Conservation (phyloP, 768 basidiomycete species). For the Asterophora lycoperdoides region DNA sequence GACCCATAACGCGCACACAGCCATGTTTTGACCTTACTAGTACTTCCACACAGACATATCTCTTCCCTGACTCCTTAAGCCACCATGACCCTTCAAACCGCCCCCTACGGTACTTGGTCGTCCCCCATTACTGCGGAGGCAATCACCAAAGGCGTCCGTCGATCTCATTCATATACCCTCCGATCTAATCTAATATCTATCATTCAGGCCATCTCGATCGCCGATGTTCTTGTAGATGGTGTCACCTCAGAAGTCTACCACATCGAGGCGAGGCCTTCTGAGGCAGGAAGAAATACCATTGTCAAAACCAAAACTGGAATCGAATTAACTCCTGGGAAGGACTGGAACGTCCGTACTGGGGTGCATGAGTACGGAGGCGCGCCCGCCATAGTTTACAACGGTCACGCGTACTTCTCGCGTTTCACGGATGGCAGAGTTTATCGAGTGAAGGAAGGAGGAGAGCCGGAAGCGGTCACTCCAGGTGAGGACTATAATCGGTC, state of each 20-base stretch:
- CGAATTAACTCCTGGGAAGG: conserved; percentile 47
- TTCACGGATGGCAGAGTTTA: conserved; percentile 48
- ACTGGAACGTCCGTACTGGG: conserved; percentile 54
- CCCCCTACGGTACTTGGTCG: conserved; percentile 61
- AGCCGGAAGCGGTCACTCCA: conserved; percentile 54
- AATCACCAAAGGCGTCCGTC: conserved; percentile 39
- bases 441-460: conserved; percentile 24
- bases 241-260: conserved; percentile 44
- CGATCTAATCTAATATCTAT: conserved; percentile 9
- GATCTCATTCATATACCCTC: neutral
- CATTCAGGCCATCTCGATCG: conserved; percentile 30
- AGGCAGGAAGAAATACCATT: conserved; percentile 48
- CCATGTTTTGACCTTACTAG: too few species aligned
- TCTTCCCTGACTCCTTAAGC: too few species aligned
- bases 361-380: conserved; percentile 70
- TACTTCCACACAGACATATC: too few species aligned
- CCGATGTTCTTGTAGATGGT: conserved; percentile 52
- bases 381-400: conserved; percentile 43
- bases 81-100: conserved; percentile 19
- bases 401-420: conserved; percentile 52
- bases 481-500: conserved; percentile 36
- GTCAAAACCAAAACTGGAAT: conserved; percentile 44
- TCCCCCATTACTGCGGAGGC: conserved; percentile 52
- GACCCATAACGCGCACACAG: too few species aligned
- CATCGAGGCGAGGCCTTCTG: conserved; percentile 55